phyloP scores from a whole-genome alignment of 2,329 filamentous ascomycete species.

The Tolypocladium sp. region DNA sequence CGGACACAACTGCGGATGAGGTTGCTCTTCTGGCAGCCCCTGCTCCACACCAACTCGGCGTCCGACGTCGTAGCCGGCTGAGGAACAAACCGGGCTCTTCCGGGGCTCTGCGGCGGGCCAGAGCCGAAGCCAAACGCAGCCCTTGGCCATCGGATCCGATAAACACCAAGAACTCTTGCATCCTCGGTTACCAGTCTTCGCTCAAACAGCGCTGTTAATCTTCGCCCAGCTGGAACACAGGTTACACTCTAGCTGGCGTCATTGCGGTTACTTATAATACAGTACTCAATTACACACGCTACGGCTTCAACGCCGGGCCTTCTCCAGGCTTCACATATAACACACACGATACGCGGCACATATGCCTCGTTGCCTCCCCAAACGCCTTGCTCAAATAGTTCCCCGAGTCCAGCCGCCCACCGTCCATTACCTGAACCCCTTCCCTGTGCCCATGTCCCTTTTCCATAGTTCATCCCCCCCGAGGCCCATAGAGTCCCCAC shows the following conservation, averaged over 20 bases:
- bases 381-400: constrained; percentile 6
- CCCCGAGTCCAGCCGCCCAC: not conserved
- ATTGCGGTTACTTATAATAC: no score
- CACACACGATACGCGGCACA: not conserved
- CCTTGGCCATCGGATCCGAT: not conserved
- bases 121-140: no score
- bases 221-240: no score
- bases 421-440: not conserved
- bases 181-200: not conserved
- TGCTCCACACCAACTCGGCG: not conserved
- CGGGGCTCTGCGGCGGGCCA: no score
- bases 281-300: not conserved
- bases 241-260: no score
- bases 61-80: not conserved
- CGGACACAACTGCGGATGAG: no score
- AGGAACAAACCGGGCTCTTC: not conserved
- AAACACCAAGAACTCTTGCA: not conserved
- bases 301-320: not conserved
- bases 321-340: not conserved
- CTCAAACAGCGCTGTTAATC: not conserved
- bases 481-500: not conserved
- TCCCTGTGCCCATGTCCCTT: not conserved
- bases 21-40: no score
- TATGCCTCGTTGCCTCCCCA: not conserved
- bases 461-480: not conserved